phyloP scores from a whole-genome alignment of 345 rosid genomes.

The Linum usitatissimum region DNA sequence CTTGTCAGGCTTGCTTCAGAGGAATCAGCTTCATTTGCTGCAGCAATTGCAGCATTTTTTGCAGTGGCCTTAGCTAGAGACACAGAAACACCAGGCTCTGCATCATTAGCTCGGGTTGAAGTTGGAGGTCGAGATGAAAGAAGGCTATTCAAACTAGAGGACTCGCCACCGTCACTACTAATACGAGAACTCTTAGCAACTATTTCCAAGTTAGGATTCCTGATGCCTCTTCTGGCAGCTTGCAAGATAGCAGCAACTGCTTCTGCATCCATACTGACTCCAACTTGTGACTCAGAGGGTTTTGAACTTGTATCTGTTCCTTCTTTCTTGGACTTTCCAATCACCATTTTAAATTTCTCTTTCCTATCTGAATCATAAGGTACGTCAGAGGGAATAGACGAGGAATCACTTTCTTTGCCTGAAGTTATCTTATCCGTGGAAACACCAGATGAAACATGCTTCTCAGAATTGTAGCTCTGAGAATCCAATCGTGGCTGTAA shows the following conservation, averaged over 20 bases:
- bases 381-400: constrained; percentile 39
- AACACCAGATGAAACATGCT: constrained; percentile 24
- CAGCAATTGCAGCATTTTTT: constrained; percentile 42
- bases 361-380: constrained; percentile 54
- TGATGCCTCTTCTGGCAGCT: constrained; percentile 81
- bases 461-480: constrained; percentile 30
- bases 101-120: constrained; percentile 16
- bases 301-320: constrained; percentile 41
- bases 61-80: constrained; percentile 36
- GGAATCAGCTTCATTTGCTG: constrained; percentile 59
- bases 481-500: constrained; percentile 45
- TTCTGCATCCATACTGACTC: constrained; percentile 56
- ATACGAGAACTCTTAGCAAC: constrained; percentile 30
- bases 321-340: constrained; percentile 57
- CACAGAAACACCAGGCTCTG: constrained; percentile 24
- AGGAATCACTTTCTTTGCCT: constrained; percentile 32
- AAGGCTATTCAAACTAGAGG: constrained; percentile 10
- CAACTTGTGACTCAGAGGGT: constrained; percentile 36
- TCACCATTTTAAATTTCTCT: constrained; percentile 70
- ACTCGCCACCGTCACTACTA: constrained; percentile 31
- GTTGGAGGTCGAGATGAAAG: constrained; percentile 23
- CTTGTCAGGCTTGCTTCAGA: constrained; percentile 50
- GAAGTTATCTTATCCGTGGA: constrained; percentile 38
- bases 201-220: constrained; percentile 50
- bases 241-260: constrained; percentile 93